Evolutionary conservation across 1,284 basidiomycete genomes (phyloP).

Genomic region (Apiotrichum sp.): DNA sequence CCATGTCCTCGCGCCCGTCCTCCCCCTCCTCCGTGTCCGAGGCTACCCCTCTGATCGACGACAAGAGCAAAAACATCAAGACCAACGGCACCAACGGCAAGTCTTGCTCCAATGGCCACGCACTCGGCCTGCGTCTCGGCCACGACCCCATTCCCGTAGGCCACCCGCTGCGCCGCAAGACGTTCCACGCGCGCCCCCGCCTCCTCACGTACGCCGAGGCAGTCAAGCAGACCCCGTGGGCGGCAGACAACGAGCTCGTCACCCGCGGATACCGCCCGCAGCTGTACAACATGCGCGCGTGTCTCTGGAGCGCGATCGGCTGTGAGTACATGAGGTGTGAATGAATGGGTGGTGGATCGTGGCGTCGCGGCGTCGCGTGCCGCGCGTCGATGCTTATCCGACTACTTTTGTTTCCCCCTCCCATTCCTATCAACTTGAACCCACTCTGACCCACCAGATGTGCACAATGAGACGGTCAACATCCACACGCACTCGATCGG

Average conservation of each 20-base stretch:
- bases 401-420: neutral
- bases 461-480: slow-evolving; percentile 87
- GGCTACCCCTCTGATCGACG: no score
- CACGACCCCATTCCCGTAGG: no score
- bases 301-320: slow-evolving; percentile 61
- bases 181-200: neutral
- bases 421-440: neutral
- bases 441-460: slow-evolving; percentile 50
- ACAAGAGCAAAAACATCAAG: neutral
- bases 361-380: no score
- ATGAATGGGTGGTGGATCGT: neutral
- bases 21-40: no score
- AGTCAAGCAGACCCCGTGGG: slow-evolving; percentile 36
- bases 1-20: no score
- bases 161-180: no score
- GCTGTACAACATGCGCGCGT: slow-evolving; percentile 60
- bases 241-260: slow-evolving; percentile 67
- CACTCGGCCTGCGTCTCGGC: no score
- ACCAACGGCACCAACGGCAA: neutral
- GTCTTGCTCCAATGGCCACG: no score
- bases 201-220: slow-evolving; percentile 35
- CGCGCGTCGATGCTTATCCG: no score
- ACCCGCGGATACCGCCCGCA: slow-evolving; percentile 66
- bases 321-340: slow-evolving; percentile 53
- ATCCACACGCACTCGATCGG: slow-evolving; percentile 82